phyloP scores from a whole-genome alignment of 495 filamentous ascomycete species.

The Filosporella fistucella region DNA sequence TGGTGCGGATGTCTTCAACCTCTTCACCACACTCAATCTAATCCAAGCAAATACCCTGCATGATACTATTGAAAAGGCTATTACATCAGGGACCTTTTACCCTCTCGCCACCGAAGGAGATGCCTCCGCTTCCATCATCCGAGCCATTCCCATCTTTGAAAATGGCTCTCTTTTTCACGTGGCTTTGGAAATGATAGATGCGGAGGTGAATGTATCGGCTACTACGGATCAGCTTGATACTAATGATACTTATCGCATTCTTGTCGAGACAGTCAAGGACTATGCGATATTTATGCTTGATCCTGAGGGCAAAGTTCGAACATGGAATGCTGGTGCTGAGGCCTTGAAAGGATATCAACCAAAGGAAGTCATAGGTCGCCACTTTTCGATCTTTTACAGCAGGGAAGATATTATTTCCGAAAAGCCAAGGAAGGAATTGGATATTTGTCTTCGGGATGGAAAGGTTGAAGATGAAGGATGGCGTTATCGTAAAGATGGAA shows the following conservation, averaged over 20 bases:
- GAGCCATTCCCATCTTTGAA: slow-evolving; percentile 50
- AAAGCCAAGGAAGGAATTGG: slow-evolving; percentile 54
- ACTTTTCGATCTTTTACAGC: slow-evolving; percentile 61
- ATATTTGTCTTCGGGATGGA: too few relatives aligned
- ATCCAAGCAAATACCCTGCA: slow-evolving; percentile 31
- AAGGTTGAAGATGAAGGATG: too few relatives aligned
- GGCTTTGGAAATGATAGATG: slow-evolving; percentile 38
- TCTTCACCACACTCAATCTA: slow-evolving; percentile 30
- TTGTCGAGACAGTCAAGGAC: slow-evolving; percentile 61
- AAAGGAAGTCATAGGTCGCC: slow-evolving; percentile 55
- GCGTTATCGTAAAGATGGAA: too few relatives aligned
- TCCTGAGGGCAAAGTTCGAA: slow-evolving; percentile 49
- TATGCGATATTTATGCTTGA: slow-evolving; percentile 68
- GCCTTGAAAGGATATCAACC: slow-evolving; percentile 54
- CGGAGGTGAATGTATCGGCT: slow-evolving; percentile 23
- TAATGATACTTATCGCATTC: slow-evolving; percentile 57
- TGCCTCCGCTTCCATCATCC: slow-evolving; percentile 28
- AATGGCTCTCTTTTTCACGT: slow-evolving; percentile 43
- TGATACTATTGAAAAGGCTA: slow-evolving; percentile 39
- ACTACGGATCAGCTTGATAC: slow-evolving; percentile 38
- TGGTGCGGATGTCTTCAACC: slow-evolving; percentile 37
- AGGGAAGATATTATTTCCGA: slow-evolving; percentile 43
- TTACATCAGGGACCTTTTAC: slow-evolving; percentile 32
- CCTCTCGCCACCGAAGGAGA: slow-evolving; percentile 26
- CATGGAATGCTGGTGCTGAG: slow-evolving; percentile 59